A percentile compares a stretch with the other conserved stretches of the same genome.
Conservation (phyloP, 139 green algal species). For the Eudorina sp. region DNA sequence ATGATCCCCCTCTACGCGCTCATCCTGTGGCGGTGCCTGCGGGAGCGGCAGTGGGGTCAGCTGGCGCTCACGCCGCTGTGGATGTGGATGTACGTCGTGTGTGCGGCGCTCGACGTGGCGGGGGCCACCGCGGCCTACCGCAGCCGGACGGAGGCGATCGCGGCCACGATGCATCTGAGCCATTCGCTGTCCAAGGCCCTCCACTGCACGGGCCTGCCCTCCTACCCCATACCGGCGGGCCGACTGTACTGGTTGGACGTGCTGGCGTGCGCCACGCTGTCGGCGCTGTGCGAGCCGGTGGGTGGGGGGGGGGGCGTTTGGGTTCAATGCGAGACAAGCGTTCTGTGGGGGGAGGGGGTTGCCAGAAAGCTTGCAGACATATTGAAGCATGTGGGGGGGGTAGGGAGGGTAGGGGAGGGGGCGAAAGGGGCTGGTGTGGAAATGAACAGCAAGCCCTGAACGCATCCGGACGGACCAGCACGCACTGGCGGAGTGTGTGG, state of each 20-base stretch:
- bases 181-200: conserved; percentile 67
- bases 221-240: conserved; percentile 12
- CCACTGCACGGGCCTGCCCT: neutral
- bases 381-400: too few species aligned
- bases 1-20: conserved; percentile 25
- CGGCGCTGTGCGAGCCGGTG: conserved; percentile 44
- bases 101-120: neutral
- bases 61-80: conserved; percentile 16
- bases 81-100: conserved; percentile 41
- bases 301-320: neutral
- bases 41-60: neutral
- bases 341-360: too few species aligned
- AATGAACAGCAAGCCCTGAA: too few species aligned
- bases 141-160: conserved; percentile 26
- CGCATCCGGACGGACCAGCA: too few species aligned
- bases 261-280: conserved; percentile 41
- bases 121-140: conserved; percentile 14
- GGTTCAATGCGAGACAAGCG: too few species aligned
- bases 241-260: conserved; percentile 43
- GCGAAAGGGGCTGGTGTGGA: too few species aligned
- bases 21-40: neutral
- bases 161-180: conserved; percentile 43
- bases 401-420: too few species aligned
- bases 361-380: too few species aligned
- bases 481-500: too few species aligned